These are phyloP conservation scores for Lupinus albus DNA, from an alignment of 306 rosid genomes.

Conservation along the genomic window DNA sequence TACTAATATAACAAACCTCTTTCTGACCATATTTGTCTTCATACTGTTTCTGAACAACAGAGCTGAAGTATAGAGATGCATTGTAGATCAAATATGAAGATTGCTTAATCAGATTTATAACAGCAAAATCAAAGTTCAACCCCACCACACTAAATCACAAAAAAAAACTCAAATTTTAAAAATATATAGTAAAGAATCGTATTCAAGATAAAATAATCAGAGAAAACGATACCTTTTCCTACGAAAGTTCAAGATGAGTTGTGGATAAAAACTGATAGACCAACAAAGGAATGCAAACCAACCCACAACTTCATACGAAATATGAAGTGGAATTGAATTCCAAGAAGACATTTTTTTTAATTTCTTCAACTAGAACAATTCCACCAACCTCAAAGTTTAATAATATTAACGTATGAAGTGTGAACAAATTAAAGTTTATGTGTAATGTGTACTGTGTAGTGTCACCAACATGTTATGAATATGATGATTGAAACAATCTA, in stretches of 20 bases:
- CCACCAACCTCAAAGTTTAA: not conserved
- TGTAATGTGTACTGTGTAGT: not conserved
- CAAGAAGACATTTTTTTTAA: conserved; percentile 34
- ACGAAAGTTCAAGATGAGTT: conserved; percentile 17
- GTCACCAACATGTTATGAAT: not conserved
- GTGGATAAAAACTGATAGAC: conserved; percentile 41
- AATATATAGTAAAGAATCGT: no score
- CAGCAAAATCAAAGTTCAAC: conserved; percentile 68
- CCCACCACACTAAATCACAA: conserved; percentile 67
- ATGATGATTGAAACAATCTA: not conserved
- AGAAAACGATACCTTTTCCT: conserved; percentile 32
- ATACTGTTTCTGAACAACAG: conserved; percentile 32
- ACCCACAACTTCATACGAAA: conserved; percentile 33
- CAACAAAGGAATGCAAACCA: conserved; percentile 36
- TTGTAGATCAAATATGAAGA: conserved; percentile 59
- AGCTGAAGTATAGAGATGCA: conserved; percentile 13
- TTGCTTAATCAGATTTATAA: conserved; percentile 75
- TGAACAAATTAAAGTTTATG: not conserved
- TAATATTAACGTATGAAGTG: not conserved
- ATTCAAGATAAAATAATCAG: not conserved
- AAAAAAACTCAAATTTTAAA: conserved; percentile 4
- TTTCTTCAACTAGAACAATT: not conserved
- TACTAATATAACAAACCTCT: conserved; percentile 24
- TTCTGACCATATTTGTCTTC: conserved; percentile 16
- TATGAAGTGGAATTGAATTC: conserved; percentile 20